Percentiles rank a stretch among this genome's conserved stretches.
phyloP scores from a whole-genome alignment of 805 yeast species.

The Jamesozyma rosinii region DNA sequence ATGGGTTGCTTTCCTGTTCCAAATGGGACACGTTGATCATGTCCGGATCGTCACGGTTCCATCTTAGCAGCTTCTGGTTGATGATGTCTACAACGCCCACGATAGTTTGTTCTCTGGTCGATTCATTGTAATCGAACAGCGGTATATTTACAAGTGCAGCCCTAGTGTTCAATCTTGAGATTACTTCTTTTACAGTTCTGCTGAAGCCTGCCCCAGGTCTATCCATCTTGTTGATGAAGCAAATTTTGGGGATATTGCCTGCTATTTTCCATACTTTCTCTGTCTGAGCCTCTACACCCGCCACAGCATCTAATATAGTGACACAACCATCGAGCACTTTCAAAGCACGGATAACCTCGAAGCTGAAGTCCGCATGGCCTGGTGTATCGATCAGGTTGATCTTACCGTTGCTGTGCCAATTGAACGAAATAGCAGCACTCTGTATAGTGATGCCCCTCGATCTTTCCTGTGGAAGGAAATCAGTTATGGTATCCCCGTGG shows the following conservation, averaged over 20 bases:
- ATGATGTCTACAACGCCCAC: conserved; percentile 53
- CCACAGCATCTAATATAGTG: conserved; percentile 86
- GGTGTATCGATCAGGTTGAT: conserved; percentile 93
- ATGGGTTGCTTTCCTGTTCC: conserved; percentile 27
- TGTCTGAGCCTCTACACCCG: conserved; percentile 97
- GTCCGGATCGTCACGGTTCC: conserved; percentile 33
- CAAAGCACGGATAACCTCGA: conserved; percentile 83
- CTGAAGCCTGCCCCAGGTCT: conserved; percentile 92
- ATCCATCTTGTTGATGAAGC: conserved; percentile 92
- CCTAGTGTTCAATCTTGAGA: conserved; percentile 62
- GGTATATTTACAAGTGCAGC: conserved; percentile 75
- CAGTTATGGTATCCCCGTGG: conserved; percentile 94
- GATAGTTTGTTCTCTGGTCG: conserved; percentile 29
- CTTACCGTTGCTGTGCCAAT: conserved; percentile 58
- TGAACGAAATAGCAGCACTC: conserved; percentile 87
- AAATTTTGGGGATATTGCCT: conserved; percentile 61
- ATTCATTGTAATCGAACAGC: conserved; percentile 37
- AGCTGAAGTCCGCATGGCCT: conserved; percentile 95
- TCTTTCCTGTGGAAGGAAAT: conserved; percentile 80
- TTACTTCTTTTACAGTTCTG: conserved; percentile 77
- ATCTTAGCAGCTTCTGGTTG: conserved; percentile 40
- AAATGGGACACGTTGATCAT: conserved; percentile 43
- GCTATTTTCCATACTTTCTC: conserved; percentile 96
- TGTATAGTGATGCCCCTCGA: conserved; percentile 93
- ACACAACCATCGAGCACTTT: conserved; percentile 93